Percentiles rank a stretch among this genome's conserved stretches.
phyloP scores from a whole-genome alignment of 2,329 filamentous ascomycete genomes.

The Monosporascus sp. region DNA sequence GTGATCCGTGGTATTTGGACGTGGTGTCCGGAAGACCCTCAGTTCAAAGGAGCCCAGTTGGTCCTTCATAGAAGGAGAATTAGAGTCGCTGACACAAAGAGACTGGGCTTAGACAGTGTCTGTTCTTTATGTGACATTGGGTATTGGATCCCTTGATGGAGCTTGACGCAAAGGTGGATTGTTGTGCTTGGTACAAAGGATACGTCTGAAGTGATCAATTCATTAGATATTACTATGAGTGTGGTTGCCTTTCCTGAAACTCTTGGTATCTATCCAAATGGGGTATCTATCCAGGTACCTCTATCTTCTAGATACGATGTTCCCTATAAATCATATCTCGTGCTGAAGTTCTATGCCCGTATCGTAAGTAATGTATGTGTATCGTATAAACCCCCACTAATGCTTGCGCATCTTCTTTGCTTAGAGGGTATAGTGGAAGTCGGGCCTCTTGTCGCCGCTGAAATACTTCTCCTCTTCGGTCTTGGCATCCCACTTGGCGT shows the following conservation, averaged over 20 bases:
- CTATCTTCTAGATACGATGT: background rate
- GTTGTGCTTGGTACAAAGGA: no score
- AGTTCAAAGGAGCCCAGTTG: no score
- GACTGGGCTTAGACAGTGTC: no score
- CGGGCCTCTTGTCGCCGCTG: constrained; percentile 65
- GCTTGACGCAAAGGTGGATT: no score
- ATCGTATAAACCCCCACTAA: background rate
- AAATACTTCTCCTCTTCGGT: constrained; percentile 54
- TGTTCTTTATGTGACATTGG: no score
- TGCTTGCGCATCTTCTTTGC: background rate
- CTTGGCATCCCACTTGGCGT: constrained; percentile 62
- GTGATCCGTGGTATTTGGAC: no score
- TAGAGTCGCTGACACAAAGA: no score
- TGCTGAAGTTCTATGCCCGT: background rate
- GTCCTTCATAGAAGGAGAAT: no score
- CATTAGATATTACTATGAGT: background rate
- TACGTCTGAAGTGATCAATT: no score
- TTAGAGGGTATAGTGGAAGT: constrained; percentile 65
- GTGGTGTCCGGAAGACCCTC: no score
- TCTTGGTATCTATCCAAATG: background rate
- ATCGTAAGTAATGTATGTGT: background rate
- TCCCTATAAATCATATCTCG: background rate
- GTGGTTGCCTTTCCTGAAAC: background rate
- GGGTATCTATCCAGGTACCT: background rate
- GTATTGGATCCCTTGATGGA: no score